phyloP scores from a whole-genome alignment of 805 yeast genomes.

The Ogataea corticis region DNA sequence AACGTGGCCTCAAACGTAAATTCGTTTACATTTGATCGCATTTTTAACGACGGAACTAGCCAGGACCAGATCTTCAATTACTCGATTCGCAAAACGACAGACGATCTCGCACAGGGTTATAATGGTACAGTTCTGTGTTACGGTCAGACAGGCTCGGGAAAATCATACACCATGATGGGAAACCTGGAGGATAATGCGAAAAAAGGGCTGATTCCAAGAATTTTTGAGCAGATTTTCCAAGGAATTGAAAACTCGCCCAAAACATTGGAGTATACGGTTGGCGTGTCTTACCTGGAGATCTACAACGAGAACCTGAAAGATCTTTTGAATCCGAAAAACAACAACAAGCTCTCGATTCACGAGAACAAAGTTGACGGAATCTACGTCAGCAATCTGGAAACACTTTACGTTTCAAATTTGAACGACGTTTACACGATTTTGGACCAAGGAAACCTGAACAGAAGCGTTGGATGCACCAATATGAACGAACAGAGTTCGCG shows the following conservation, averaged over 20 bases:
- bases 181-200: conserved; percentile 35
- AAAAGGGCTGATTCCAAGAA: conserved; percentile 72
- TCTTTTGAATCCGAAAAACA: conserved; percentile 49
- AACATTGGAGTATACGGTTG: conserved; percentile 64
- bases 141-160: conserved; percentile 89
- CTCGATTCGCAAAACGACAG: conserved; percentile 61
- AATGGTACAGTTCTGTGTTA: conserved; percentile 45
- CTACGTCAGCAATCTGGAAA: conserved; percentile 68
- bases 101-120: conserved; percentile 68
- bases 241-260: conserved; percentile 47
- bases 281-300: conserved; percentile 76
- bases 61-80: conserved; percentile 63
- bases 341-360: conserved; percentile 50
- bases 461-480: conserved; percentile 61
- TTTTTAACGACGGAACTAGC: conserved; percentile 50
- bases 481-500: conserved; percentile 77
- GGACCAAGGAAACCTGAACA: conserved; percentile 53
- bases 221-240: conserved; percentile 64
- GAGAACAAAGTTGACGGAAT: conserved; percentile 68
- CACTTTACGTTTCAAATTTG: conserved; percentile 56
- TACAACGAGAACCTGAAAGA: conserved; percentile 78
- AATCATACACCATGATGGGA: conserved; percentile 82
- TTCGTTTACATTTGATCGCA: conserved; percentile 62
- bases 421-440: conserved; percentile 60
- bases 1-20: conserved; percentile 14